phyloP scores from a whole-genome alignment of 805 yeast species.

The Candida qinlingensis region DNA sequence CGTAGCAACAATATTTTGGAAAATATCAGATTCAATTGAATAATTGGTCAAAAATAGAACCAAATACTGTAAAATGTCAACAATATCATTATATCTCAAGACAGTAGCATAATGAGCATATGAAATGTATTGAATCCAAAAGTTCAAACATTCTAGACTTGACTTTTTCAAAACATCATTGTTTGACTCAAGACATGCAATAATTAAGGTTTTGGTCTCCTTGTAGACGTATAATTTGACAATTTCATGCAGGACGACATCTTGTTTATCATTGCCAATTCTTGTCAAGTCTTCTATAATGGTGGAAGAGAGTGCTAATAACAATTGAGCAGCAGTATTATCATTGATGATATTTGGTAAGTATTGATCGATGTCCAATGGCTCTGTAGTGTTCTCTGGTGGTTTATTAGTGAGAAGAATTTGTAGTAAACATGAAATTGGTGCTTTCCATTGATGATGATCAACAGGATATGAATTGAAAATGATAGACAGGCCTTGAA shows the following conservation, averaged over 20 bases:
- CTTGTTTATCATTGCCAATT: slow-evolving; percentile 20
- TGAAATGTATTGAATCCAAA: slow-evolving; percentile 35
- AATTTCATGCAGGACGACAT: slow-evolving; percentile 31
- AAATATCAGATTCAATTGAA: slow-evolving; percentile 9
- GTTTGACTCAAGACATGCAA: slow-evolving; percentile 10
- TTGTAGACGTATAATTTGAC: slow-evolving; percentile 34
- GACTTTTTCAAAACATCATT: slow-evolving; percentile 7
- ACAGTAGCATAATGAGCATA: slow-evolving; percentile 27
- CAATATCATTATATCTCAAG: slow-evolving; percentile 19
- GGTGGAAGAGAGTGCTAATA: slow-evolving; percentile 37
- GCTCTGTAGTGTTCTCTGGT: slow-evolving; percentile 6
- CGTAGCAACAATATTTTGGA: slow-evolving; percentile 10
- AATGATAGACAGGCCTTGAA: slow-evolving; percentile 48
- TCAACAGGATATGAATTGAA: slow-evolving; percentile 30
- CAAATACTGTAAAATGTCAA: slow-evolving; percentile 16
- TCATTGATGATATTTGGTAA: slow-evolving; percentile 7
- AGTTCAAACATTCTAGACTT: slow-evolving; percentile 28
- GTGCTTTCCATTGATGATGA: slow-evolving; percentile 35
- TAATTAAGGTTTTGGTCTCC: slow-evolving; percentile 21
- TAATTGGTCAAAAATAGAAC: slow-evolving; percentile 9
- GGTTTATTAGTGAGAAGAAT: slow-evolving; percentile 12
- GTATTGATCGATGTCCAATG: slow-evolving; percentile 9
- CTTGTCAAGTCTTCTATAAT: slow-evolving; percentile 48
- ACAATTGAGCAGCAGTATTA: slow-evolving; percentile 8
- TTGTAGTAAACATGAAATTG: slow-evolving; percentile 28